Evolutionary conservation across 345 rosid genomes (phyloP), one percentile per base, ranked within the genome.

Genomic region (Linum tenue): DNA sequence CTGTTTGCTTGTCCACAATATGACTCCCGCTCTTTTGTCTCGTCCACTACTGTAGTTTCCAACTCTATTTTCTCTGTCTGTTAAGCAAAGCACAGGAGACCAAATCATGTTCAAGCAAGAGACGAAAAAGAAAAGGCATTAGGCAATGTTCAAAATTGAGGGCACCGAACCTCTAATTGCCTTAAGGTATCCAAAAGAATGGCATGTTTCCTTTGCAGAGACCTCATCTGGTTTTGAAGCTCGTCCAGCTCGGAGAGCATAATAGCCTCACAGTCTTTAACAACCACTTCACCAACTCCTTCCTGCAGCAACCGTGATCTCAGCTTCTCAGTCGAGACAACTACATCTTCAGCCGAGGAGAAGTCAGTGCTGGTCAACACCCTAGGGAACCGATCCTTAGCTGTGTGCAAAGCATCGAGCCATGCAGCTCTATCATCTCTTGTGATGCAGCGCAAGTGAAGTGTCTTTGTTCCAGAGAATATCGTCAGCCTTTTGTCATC

Each of bases 11-110:
- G 88, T 72, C 96, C 94, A 71, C 97, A 82, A 69, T 76, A 92
- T 61, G 96, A 92, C 17, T 88, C 95, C 22, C 85, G 89, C 60
- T 85, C 97, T 85, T 91, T 95, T 15, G 96, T 95, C 81, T 95
- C 99, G 69, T 95, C 97, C 66, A 95, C 90, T 53, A 95, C 99
- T 41, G 99, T 95, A 56, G 99, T 74, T 77, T 95, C 99, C 79
- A 95, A 83, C 85, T 95, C 96, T 69, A 91, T 85, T 80, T 95
- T 95, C 77, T 94, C 99, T 11, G 96, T 69, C 97, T 95, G 85
- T 78, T 83, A 71, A 69, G 70, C 41, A 73, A 60, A 57, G 70
- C 17, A 56, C 4, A 37, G 38, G 6, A 48, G 38, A 55, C 11
- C 40, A 35, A 64, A 14, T 56, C 42, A 66, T 51, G 64, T 37